phyloP scores from a whole-genome alignment of 129 eudicot genomes.

The Daucus carota region DH1_v3.0 NC_030384.2:24669501-24670000 shows the following conservation, averaged over 20 bases:
- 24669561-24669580: not conserved
- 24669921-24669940: conserved; percentile 99
- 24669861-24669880: conserved; percentile 72
- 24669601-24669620: conserved; percentile 67
- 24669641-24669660: conserved; percentile 71
- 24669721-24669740: conserved; percentile 89
- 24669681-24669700: conserved; percentile 80
- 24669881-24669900: conserved; percentile 74
- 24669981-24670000: conserved; percentile 12
- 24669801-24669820: conserved; percentile 61
- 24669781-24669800: conserved; percentile 55
- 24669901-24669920: conserved; percentile 55
- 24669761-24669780: conserved; percentile 84
- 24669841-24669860: conserved; percentile 72
- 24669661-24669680: conserved; percentile 80
- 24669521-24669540: not conserved
- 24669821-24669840: conserved; percentile 75
- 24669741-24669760: conserved; percentile 65
- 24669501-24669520: not conserved
- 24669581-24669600: conserved; percentile 22
- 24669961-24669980: not conserved
- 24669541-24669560: not conserved
- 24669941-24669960: not conserved
- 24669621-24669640: conserved; percentile 86
- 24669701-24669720: conserved; percentile 64